Percentiles rank a stretch among this genome's conserved stretches.
Evolutionary conservation across 1,284 basidiomycete species (phyloP).

Genomic region (Sparassis latifolia): DNA sequence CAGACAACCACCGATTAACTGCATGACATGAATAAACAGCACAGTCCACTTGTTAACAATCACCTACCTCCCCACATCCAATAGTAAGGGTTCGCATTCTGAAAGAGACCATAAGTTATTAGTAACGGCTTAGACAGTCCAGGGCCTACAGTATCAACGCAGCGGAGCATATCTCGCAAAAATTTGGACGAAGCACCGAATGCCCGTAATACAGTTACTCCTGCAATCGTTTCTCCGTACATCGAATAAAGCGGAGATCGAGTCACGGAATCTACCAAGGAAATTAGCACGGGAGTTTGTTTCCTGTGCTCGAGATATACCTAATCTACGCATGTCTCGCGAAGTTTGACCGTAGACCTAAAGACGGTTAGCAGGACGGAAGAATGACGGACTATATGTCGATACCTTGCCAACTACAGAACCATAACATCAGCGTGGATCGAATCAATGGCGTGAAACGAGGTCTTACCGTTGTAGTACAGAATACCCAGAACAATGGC

Average conservation of each 20-base stretch:
- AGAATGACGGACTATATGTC: neutral
- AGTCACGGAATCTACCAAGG: constrained; percentile 69
- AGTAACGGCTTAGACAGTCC: neutral
- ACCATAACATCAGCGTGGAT: constrained; percentile 4
- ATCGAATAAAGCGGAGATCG: constrained; percentile 89
- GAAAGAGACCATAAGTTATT: constrained; percentile 3
- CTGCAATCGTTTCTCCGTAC: constrained; percentile 86
- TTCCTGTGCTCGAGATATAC: constrained; percentile 30
- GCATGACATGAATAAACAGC: neutral
- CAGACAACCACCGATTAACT: constrained; percentile 79
- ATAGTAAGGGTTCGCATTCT: constrained; percentile 77
- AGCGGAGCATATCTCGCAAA: constrained; percentile 79
- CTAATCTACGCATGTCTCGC: constrained; percentile 82
- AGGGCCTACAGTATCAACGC: constrained; percentile 69
- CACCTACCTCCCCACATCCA: constrained; percentile 81
- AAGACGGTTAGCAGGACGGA: neutral
- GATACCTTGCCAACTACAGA: constrained; percentile 40
- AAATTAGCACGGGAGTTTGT: constrained; percentile 1
- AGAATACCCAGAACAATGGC: constrained; percentile 53
- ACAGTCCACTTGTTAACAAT: no score
- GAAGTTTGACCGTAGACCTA: constrained; percentile 83
- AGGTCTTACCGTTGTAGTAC: constrained; percentile 59
- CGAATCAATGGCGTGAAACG: neutral
- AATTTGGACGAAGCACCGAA: constrained; percentile 87
- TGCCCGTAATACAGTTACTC: constrained; percentile 82